A percentile compares a stretch with the other conserved stretches of the same genome.
These are phyloP conservation scores for Simmondsia chinensis DNA, from an alignment of 148 eudicot genomes.

Conservation along the genomic window DNA sequence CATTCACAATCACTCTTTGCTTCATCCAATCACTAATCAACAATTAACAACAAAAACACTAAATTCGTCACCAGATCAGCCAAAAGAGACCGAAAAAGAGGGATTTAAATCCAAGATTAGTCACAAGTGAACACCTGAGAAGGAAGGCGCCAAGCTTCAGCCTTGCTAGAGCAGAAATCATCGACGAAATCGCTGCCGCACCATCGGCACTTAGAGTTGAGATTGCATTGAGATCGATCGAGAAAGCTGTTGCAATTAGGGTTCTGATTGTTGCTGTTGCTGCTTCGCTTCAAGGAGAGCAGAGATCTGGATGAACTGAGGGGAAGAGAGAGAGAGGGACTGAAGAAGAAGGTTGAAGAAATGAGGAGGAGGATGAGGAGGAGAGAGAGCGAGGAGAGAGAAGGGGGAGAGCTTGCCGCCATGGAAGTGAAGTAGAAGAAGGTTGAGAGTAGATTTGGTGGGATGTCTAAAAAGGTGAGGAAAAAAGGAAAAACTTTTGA, in stretches of 20 bases:
- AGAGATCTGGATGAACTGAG: conserved; percentile 6
- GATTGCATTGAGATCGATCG: conserved; percentile 26
- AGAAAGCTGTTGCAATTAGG: conserved; percentile 29
- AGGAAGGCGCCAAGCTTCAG: conserved; percentile 65
- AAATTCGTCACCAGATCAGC: background rate
- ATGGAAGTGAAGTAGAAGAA: too few species aligned
- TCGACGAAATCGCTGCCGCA: conserved; percentile 54
- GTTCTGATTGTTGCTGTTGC: conserved; percentile 16
- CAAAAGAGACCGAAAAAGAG: background rate
- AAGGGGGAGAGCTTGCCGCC: too few species aligned
- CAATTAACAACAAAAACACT: background rate
- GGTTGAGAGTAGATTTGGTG: too few species aligned
- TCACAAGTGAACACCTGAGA: conserved; percentile 60
- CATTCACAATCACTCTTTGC: too few species aligned
- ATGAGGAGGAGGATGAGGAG: too few species aligned
- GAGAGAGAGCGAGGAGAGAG: too few species aligned
- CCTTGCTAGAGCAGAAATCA: conserved; percentile 46
- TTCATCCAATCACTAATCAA: too few species aligned
- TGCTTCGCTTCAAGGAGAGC: conserved; percentile 4
- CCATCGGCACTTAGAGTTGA: conserved; percentile 45
- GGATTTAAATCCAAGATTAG: background rate
- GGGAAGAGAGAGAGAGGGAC: too few species aligned
- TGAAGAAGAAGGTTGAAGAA: too few species aligned
- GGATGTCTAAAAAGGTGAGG: too few species aligned
- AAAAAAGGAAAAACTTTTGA: too few species aligned